Evolutionary conservation across 164 flowering plant species (phyloP).

Genomic region (Protea cynaroides): DNA sequence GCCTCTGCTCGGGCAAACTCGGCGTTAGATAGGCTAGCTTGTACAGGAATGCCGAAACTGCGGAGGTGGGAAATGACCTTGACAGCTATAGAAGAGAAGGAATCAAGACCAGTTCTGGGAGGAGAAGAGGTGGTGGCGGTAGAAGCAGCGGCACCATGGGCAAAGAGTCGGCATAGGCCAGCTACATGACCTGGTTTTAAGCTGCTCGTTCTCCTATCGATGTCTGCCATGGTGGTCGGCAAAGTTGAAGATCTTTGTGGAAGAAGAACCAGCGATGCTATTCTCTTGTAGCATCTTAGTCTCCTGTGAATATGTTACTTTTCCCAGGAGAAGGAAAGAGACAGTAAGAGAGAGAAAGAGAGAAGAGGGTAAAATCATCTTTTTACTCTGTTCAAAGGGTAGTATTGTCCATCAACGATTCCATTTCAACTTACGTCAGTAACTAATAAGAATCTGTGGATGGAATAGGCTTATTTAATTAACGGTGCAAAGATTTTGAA

Average conservation of each 20-base stretch:
- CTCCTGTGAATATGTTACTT: too few species aligned
- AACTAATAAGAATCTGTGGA: too few species aligned
- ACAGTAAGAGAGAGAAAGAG: neutral
- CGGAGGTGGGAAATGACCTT: conserved; percentile 61
- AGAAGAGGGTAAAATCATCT: too few species aligned
- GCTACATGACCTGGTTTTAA: conserved; percentile 81
- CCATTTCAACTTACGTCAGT: too few species aligned
- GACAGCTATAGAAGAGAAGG: too few species aligned
- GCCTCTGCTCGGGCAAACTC: conserved; percentile 83
- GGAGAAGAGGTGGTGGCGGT: conserved; percentile 37
- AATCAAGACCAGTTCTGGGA: conserved; percentile 45
- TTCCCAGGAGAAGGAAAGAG: too few species aligned
- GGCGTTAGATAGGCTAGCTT: conserved; percentile 64
- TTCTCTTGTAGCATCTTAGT: too few species aligned
- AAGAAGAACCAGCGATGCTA: too few species aligned
- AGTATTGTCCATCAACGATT: too few species aligned
- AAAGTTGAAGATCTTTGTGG: neutral
- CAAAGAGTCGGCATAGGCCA: conserved; percentile 87
- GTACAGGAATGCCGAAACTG: conserved; percentile 50
- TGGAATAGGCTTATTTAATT: too few species aligned
- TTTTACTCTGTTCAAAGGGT: too few species aligned
- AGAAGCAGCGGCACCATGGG: conserved; percentile 65
- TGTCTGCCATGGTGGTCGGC: conserved; percentile 72
- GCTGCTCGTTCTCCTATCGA: conserved; percentile 78
- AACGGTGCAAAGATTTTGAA: too few species aligned